Percentiles rank a stretch among this genome's conserved stretches.
These are phyloP conservation scores for Ustilago crameri DNA, from an alignment of 1,284 basidiomycete genomes.

Conservation along the genomic window DNA sequence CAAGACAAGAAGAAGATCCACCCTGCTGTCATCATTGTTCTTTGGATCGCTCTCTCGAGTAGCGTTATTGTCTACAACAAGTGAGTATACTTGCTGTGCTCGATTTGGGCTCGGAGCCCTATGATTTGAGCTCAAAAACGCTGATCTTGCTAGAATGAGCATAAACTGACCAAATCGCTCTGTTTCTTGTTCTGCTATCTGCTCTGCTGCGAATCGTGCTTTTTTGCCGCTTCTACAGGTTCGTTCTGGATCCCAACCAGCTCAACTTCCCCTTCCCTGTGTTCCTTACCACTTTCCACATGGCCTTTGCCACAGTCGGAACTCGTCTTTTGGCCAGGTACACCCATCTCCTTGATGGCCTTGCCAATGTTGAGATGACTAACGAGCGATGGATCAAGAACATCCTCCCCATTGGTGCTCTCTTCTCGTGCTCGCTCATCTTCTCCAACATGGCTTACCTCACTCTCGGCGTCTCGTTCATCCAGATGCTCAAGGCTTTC, in stretches of 20 bases:
- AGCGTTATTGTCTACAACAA: slow-evolving; percentile 93
- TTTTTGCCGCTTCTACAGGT: slow-evolving; percentile 67
- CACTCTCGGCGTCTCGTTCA: slow-evolving; percentile 88
- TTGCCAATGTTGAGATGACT: slow-evolving; percentile 82
- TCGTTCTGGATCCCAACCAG: slow-evolving; percentile 46
- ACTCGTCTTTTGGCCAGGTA: slow-evolving; percentile 89
- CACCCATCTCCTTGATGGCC: slow-evolving; percentile 87
- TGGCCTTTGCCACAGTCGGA: slow-evolving; percentile 78
- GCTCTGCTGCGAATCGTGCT: slow-evolving; percentile 73
- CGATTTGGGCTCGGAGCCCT: background rate
- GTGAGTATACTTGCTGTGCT: slow-evolving; percentile 29
- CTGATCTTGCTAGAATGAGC: background rate
- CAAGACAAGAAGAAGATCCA: slow-evolving; percentile 64
- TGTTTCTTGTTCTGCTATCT: slow-evolving; percentile 71
- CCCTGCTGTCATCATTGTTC: slow-evolving; percentile 78
- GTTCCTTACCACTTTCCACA: slow-evolving; percentile 67
- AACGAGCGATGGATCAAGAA: slow-evolving; percentile 73
- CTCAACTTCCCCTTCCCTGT: slow-evolving; percentile 68
- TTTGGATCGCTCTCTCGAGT: slow-evolving; percentile 91
- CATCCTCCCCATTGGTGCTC: slow-evolving; percentile 90
- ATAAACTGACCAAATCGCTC: background rate
- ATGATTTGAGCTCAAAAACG: background rate
- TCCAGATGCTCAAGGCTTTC: slow-evolving; percentile 99
- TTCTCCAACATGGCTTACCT: slow-evolving; percentile 94
- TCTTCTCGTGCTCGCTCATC: slow-evolving; percentile 91